Conservation (phyloP, 805 yeast genomes). For the Maudiozyma pseudohumilis region DNA sequence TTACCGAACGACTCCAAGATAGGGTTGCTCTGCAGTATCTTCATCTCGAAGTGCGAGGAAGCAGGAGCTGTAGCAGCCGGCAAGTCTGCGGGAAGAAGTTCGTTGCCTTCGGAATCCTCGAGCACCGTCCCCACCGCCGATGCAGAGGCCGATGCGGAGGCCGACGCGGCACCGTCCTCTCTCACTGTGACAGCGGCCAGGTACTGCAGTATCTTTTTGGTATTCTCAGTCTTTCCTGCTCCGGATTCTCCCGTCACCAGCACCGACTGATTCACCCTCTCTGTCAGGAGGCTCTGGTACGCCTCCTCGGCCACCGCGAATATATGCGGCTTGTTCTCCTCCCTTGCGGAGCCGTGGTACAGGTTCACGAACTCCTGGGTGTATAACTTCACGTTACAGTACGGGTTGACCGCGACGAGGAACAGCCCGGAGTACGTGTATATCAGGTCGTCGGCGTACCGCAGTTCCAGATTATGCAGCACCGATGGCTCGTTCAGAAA, state of each 20-base stretch:
- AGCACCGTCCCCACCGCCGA: not conserved
- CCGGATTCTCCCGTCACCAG: constrained; percentile 98
- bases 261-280: constrained; percentile 74
- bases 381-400: constrained; percentile 64
- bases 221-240: constrained; percentile 97
- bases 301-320: constrained; percentile 86
- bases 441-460: constrained; percentile 71
- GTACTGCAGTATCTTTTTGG: constrained; percentile 89
- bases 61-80: not conserved
- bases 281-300: constrained; percentile 58
- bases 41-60: constrained; percentile 56
- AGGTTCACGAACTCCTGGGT: constrained; percentile 44
- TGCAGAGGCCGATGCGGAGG: too few relatives aligned
- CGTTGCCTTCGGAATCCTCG: not conserved
- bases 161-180: constrained; percentile 11
- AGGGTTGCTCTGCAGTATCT: constrained; percentile 89
- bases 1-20: constrained; percentile 94
- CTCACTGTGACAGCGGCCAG: constrained; percentile 61
- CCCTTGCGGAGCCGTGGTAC: constrained; percentile 41
- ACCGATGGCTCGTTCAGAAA: constrained; percentile 93
- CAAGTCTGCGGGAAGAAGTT: too few relatives aligned
- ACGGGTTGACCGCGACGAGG: constrained; percentile 92
- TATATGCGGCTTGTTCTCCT: constrained; percentile 69
- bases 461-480: constrained; percentile 65
- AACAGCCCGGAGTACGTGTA: constrained; percentile 94